Evolutionary conservation across 495 filamentous ascomycete species (phyloP).

Genomic region (Penicillium paradoxum): DNA sequence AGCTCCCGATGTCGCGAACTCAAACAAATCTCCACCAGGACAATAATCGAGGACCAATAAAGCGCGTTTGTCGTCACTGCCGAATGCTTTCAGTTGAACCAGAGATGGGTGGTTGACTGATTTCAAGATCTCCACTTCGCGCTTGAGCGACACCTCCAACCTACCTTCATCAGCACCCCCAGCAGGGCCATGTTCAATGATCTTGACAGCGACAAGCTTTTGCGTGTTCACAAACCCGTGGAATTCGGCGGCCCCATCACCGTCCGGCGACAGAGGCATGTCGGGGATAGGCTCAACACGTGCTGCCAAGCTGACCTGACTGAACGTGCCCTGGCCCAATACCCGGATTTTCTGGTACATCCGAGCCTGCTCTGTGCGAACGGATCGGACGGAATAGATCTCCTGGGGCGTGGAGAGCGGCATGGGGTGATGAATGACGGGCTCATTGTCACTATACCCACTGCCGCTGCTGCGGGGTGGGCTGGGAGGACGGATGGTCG

Average conservation of each 20-base stretch:
- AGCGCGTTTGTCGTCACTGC: conserved; percentile 70
- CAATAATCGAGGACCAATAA: conserved; percentile 87
- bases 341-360: conserved; percentile 70
- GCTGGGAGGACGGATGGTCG: conserved; percentile 61
- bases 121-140: conserved; percentile 90
- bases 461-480: conserved; percentile 61
- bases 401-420: conserved; percentile 26
- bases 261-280: conserved; percentile 23
- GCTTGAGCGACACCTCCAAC: conserved; percentile 84
- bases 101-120: conserved; percentile 81
- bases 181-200: conserved; percentile 89
- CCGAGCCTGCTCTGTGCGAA: conserved; percentile 40
- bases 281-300: conserved; percentile 36
- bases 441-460: conserved; percentile 31
- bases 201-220: conserved; percentile 86
- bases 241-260: conserved; percentile 38
- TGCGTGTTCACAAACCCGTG: conserved; percentile 46
- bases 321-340: conserved; percentile 92
- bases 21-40: conserved; percentile 91
- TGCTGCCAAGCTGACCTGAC: conserved; percentile 84
- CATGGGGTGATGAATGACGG: conserved; percentile 24
- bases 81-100: conserved; percentile 84
- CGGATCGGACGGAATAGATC: conserved; percentile 41
- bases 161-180: conserved; percentile 87
- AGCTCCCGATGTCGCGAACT: conserved; percentile 67